Conservation (phyloP, 371 early-diverging fungal species). For the Scutellospora calospora region DNA sequence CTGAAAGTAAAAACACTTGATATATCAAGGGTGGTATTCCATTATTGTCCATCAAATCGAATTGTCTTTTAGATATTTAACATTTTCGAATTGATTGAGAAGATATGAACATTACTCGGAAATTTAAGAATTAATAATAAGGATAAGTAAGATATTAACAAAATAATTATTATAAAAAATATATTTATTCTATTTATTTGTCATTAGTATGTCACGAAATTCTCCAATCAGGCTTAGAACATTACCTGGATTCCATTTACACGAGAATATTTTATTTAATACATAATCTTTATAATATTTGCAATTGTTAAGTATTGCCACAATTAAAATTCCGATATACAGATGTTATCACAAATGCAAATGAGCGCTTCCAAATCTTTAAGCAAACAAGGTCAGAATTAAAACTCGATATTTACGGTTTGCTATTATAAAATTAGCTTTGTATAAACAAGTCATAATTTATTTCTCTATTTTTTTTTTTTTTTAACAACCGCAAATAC, state of each 20-base stretch:
- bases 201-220: slow-evolving; percentile 37
- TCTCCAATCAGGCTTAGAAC: slow-evolving; percentile 27
- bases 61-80: slow-evolving; percentile 49
- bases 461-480: slow-evolving; percentile 50
- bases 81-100: not conserved
- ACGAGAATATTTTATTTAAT: slow-evolving; percentile 26
- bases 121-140: slow-evolving; percentile 30
- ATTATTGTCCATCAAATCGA: slow-evolving; percentile 60
- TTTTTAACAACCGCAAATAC: slow-evolving; percentile 65
- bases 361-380: slow-evolving; percentile 32
- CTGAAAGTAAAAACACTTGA: slow-evolving; percentile 63
- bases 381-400: slow-evolving; percentile 31
- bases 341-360: slow-evolving; percentile 37
- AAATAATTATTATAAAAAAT: not conserved
- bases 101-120: too few species aligned
- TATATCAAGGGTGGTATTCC: slow-evolving; percentile 66
- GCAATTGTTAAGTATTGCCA: slow-evolving; percentile 52
- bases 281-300: slow-evolving; percentile 41
- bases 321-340: not conserved
- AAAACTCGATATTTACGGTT: not conserved
- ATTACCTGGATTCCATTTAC: slow-evolving; percentile 23
- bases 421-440: too few species aligned
- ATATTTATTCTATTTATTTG: not conserved
- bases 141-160: not conserved
- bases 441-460: not conserved